A percentile compares a stretch with the other conserved stretches of the same genome.
phyloP scores from a whole-genome alignment of 257 asterid species.

The Perilla frutescens region DNA sequence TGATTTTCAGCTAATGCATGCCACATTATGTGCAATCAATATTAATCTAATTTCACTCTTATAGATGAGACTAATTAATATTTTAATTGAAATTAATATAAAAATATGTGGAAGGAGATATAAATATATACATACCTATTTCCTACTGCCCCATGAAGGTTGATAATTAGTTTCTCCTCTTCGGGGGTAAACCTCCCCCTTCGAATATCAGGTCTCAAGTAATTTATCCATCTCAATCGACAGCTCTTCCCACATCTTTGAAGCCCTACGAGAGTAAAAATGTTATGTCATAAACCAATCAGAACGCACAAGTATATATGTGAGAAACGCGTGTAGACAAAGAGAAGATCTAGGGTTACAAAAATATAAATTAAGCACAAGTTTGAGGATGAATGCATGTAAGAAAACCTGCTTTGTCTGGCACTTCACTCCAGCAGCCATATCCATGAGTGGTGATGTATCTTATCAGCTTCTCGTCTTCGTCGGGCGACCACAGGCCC shows the following conservation, averaged over 20 bases:
- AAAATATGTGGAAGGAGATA: not conserved
- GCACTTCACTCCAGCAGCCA: slow-evolving; percentile 98
- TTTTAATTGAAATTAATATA: no score
- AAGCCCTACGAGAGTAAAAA: slow-evolving; percentile 52
- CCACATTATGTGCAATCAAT: no score
- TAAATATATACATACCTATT: slow-evolving; percentile 57
- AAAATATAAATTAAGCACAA: no score
- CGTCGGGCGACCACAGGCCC: slow-evolving; percentile 96
- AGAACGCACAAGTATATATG: no score
- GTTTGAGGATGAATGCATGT: not conserved
- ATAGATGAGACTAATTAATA: no score
- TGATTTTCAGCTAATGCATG: no score
- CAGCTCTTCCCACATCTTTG: slow-evolving; percentile 94
- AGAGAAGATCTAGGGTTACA: no score
- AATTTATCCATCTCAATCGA: slow-evolving; percentile 85
- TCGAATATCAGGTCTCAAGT: slow-evolving; percentile 86
- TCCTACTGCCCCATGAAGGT: slow-evolving; percentile 87
- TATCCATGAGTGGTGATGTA: slow-evolving; percentile 80
- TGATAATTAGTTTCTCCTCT: slow-evolving; percentile 82
- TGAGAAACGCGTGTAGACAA: no score
- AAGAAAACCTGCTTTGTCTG: slow-evolving; percentile 84
- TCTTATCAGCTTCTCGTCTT: slow-evolving; percentile 78
- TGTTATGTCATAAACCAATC: no score
- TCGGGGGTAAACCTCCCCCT: slow-evolving; percentile 83
- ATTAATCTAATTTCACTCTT: no score